These are phyloP conservation scores for Cucurbita ficifolia DNA, from an alignment of 306 rosid genomes.

Conservation along the genomic window DNA sequence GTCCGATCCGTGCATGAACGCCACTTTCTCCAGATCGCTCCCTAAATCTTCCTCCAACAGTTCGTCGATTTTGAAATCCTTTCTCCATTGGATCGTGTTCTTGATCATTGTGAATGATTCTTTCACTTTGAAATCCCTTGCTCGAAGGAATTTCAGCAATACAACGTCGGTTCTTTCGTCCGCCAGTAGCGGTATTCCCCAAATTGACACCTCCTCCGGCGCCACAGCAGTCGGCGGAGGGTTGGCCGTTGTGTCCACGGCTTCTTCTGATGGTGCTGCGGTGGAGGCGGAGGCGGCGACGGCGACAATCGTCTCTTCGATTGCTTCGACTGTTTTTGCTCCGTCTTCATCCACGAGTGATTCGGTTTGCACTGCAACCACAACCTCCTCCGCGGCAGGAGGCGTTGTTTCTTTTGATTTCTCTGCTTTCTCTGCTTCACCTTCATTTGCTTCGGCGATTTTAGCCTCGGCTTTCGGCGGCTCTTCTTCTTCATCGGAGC, in stretches of 20 bases:
- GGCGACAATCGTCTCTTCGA: slow-evolving; percentile 54
- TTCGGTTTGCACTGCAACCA: slow-evolving; percentile 8
- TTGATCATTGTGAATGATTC: slow-evolving; percentile 53
- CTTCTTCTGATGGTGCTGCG: not conserved
- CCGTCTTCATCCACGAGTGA: slow-evolving; percentile 45
- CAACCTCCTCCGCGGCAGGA: slow-evolving; percentile 9
- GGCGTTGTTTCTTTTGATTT: not conserved
- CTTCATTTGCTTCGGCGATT: not conserved
- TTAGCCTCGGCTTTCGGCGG: not conserved
- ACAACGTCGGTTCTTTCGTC: slow-evolving; percentile 51
- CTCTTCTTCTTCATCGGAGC: not conserved
- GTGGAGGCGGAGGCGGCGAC: slow-evolving; percentile 53
- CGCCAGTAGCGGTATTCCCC: slow-evolving; percentile 44
- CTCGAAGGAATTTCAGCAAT: slow-evolving; percentile 51
- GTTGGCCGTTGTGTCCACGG: not conserved
- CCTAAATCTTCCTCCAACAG: slow-evolving; percentile 26
- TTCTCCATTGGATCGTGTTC: slow-evolving; percentile 57
- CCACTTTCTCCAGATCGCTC: slow-evolving; percentile 28
- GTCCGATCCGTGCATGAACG: slow-evolving; percentile 43
- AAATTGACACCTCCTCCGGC: slow-evolving; percentile 38
- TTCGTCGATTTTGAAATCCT: slow-evolving; percentile 37
- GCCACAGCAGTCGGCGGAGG: not conserved
- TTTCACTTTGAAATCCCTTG: slow-evolving; percentile 55
- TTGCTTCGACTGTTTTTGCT: slow-evolving; percentile 73
- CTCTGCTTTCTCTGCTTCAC: not conserved